Percentiles rank a stretch among this genome's conserved stretches.
Conservation (phyloP, 768 basidiomycete genomes). For the Suillus spraguei region DNA sequence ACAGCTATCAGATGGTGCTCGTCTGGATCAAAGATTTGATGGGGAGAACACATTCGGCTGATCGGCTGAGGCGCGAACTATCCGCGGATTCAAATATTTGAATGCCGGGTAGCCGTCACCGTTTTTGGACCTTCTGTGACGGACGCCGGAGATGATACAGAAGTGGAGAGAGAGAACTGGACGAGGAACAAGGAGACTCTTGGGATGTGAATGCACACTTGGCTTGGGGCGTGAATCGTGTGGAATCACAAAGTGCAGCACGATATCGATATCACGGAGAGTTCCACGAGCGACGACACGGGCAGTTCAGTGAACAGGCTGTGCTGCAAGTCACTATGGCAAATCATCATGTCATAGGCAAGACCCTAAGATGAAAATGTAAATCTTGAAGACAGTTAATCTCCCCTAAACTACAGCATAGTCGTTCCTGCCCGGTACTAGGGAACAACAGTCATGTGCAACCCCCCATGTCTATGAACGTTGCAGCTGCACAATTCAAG, state of each 20-base stretch:
- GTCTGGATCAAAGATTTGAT: neutral
- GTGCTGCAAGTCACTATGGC: neutral
- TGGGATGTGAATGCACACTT: neutral
- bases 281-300: neutral
- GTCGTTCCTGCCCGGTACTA: neutral
- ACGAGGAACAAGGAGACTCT: neutral
- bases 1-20: neutral
- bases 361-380: neutral
- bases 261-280: neutral
- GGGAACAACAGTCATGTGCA: neutral
- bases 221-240: neutral
- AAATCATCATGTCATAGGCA: neutral
- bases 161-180: neutral
- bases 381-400: neutral
- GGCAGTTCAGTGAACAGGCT: neutral
- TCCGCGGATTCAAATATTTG: slow-evolving; percentile 3
- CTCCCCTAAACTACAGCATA: neutral
- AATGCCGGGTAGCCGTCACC: neutral
- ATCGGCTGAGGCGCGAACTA: neutral
- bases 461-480: neutral
- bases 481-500: neutral
- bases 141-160: neutral
- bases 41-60: neutral
- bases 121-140: neutral
- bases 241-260: neutral